These are phyloP conservation scores for Collybiopsis luxurians DNA, from an alignment of 768 basidiomycete species.

Conservation along the genomic window DNA sequence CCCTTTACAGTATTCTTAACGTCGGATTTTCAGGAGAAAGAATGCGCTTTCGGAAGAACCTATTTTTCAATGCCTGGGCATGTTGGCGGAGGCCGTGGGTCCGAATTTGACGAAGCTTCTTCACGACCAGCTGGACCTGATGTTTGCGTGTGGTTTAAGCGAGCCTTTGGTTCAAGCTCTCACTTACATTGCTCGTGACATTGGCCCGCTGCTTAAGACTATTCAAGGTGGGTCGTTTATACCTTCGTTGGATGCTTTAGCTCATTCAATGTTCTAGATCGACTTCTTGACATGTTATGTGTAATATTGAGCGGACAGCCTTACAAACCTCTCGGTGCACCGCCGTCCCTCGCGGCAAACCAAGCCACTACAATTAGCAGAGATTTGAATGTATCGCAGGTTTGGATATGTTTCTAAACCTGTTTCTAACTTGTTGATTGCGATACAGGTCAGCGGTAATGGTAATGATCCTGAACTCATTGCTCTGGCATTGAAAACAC, in stretches of 20 bases:
- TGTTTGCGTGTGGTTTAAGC: constrained; percentile 92
- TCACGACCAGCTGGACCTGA: constrained; percentile 94
- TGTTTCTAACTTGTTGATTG: background rate
- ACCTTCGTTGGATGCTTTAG: background rate
- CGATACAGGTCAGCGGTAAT: constrained; percentile 36
- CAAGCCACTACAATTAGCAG: constrained; percentile 48
- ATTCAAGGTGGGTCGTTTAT: constrained; percentile 69
- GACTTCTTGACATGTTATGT: constrained; percentile 84
- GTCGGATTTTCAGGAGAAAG: constrained; percentile 77
- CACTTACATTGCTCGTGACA: constrained; percentile 78
- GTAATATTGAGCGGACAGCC: constrained; percentile 76
- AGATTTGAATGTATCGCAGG: constrained; percentile 53
- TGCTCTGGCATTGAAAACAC: constrained; percentile 79
- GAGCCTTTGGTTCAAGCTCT: constrained; percentile 86
- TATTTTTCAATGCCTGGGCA: constrained; percentile 96
- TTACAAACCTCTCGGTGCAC: constrained; percentile 88
- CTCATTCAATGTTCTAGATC: constrained; percentile 51
- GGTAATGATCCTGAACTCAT: constrained; percentile 67
- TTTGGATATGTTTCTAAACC: constrained; percentile 12
- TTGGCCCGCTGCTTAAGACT: constrained; percentile 85
- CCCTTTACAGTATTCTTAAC: too few relatives aligned
- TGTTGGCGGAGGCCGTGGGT: constrained; percentile 93
- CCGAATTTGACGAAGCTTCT: constrained; percentile 93
- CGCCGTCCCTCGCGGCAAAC: constrained; percentile 52
- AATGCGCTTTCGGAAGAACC: constrained; percentile 92